Percentiles rank a stretch among this genome's conserved stretches.
These are phyloP conservation scores for Aureobasidium mangrovei DNA, from an alignment of 2,329 filamentous ascomycete genomes.

Conservation along the genomic window DNA sequence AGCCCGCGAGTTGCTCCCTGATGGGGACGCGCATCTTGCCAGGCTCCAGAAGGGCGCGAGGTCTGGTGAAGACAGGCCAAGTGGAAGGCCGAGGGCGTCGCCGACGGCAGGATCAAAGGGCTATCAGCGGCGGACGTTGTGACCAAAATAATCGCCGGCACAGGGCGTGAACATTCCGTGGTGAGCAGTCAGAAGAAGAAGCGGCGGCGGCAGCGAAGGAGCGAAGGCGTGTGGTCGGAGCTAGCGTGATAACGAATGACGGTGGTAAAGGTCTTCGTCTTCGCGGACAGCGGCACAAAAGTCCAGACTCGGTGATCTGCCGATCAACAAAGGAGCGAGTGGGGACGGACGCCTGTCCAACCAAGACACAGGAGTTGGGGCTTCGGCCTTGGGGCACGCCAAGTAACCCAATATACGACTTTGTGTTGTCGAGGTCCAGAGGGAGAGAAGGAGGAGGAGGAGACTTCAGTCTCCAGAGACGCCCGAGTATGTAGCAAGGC, in stretches of 20 bases:
- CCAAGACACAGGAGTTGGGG: not conserved
- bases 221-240: not conserved
- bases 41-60: not conserved
- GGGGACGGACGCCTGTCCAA: not conserved
- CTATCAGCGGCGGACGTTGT: constrained; percentile 2
- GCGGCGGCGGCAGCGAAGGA: not conserved
- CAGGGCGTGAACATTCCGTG: constrained; percentile 7
- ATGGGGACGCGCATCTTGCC: constrained; percentile 78
- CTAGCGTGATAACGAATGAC: not conserved
- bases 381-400: too few species aligned
- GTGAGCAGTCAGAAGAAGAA: not conserved
- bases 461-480: too few species aligned
- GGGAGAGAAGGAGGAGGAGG: too few species aligned
- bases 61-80: not conserved
- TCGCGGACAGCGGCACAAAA: not conserved
- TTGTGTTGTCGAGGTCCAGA: too few species aligned
- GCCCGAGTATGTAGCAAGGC: too few species aligned
- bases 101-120: not conserved
- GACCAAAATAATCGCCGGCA: constrained; percentile 8
- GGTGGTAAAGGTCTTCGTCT: not conserved
- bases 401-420: too few species aligned
- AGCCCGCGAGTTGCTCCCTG: constrained; percentile 71
- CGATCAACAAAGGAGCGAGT: constrained; percentile 8
- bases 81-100: not conserved
- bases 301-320: constrained; percentile 4